Percentiles rank a stretch among this genome's conserved stretches.
These are phyloP conservation scores for Lithospermum erythrorhizon DNA, from an alignment of 257 asterid genomes.

Conservation along the genomic window DNA sequence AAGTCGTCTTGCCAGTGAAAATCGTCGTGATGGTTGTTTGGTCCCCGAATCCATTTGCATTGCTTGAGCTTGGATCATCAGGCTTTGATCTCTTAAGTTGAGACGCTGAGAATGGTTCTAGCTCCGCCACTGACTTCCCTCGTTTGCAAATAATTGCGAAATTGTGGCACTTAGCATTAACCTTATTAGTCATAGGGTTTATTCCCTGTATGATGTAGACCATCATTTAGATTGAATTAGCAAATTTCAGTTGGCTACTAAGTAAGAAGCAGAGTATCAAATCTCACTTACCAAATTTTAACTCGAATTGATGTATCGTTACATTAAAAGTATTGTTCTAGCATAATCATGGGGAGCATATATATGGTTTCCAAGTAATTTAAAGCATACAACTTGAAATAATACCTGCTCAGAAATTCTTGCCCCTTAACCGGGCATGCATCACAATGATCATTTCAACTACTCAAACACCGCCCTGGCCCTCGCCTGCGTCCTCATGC, in stretches of 20 bases:
- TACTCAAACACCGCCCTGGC: too few species aligned
- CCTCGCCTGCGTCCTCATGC: slow-evolving; percentile 69
- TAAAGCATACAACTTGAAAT: not conserved
- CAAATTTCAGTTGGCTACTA: not conserved
- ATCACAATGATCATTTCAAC: slow-evolving; percentile 54
- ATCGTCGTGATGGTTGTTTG: slow-evolving; percentile 63
- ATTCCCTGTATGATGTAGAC: slow-evolving; percentile 31
- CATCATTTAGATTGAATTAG: not conserved
- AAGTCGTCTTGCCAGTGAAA: slow-evolving; percentile 17
- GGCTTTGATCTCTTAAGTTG: slow-evolving; percentile 40
- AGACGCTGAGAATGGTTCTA: slow-evolving; percentile 34
- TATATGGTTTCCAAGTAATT: too few species aligned
- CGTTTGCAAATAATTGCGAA: slow-evolving; percentile 54
- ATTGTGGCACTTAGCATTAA: slow-evolving; percentile 31
- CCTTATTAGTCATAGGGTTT: slow-evolving; percentile 35
- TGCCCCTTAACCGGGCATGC: slow-evolving; percentile 36
- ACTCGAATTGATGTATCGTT: too few species aligned
- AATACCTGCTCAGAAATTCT: too few species aligned
- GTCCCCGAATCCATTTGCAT: slow-evolving; percentile 63
- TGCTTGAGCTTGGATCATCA: slow-evolving; percentile 50
- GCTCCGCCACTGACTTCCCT: slow-evolving; percentile 41
- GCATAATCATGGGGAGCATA: too few species aligned
- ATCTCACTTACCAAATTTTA: too few species aligned
- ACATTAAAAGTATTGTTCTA: too few species aligned
- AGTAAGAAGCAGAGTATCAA: too few species aligned